phyloP scores from a whole-genome alignment of 2,329 filamentous ascomycete genomes.

The Torrubiella hemipterigena region DNA sequence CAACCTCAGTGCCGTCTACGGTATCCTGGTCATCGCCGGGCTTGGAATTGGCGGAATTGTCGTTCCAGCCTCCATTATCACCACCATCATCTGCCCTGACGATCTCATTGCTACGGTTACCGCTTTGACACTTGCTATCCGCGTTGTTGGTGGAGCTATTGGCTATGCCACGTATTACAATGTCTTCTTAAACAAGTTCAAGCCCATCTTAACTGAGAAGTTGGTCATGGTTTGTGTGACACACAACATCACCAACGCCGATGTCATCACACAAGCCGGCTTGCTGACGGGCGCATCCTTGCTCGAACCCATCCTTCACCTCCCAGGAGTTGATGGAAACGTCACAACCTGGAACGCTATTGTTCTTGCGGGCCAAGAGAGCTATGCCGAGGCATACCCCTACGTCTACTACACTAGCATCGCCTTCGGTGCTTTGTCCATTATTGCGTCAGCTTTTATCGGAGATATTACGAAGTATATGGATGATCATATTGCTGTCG shows the following conservation, averaged over 20 bases:
- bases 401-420: constrained; percentile 43
- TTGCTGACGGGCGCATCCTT: constrained; percentile 39
- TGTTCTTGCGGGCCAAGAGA: constrained; percentile 41
- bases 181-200: constrained; percentile 35
- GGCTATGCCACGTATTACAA: constrained; percentile 50
- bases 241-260: constrained; percentile 31
- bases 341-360: constrained; percentile 32
- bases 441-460: constrained; percentile 45
- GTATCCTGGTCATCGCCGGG: constrained; percentile 1
- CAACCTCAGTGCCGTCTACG: constrained; percentile 26
- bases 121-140: constrained; percentile 56
- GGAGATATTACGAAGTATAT: constrained; percentile 46
- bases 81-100: constrained; percentile 57
- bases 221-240: constrained; percentile 16
- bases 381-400: constrained; percentile 45
- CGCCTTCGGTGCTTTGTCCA: constrained; percentile 44
- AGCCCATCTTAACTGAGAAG: constrained; percentile 14
- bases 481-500: constrained; percentile 35
- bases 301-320: constrained; percentile 29
- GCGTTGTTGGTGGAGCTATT: constrained; percentile 54
- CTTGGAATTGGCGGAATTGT: constrained; percentile 2
- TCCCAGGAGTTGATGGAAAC: constrained; percentile 41
- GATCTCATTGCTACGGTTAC: constrained; percentile 59
- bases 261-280: constrained; percentile 36
- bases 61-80: constrained; percentile 40